Evolutionary conservation across 2,329 filamentous ascomycete species (phyloP).

Genomic region (Monosporascus sp.): DNA sequence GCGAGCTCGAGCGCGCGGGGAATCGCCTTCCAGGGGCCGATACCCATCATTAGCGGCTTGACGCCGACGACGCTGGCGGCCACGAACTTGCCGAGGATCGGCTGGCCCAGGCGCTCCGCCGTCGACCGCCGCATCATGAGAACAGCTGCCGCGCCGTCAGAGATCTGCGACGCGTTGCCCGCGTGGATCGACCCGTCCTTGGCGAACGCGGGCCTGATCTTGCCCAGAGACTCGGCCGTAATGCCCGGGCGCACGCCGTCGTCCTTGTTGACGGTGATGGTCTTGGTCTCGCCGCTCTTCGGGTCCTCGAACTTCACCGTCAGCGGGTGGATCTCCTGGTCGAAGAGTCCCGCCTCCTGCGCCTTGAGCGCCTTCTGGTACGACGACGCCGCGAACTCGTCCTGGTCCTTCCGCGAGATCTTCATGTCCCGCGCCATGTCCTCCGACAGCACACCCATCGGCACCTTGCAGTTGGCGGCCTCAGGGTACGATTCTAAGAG

Average conservation of each 20-base stretch:
- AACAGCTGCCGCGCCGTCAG: conserved; percentile 90
- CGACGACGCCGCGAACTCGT: conserved; percentile 87
- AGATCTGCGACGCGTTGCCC: conserved; percentile 93
- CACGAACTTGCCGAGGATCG: conserved; percentile 89
- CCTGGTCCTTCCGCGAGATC: conserved; percentile 69
- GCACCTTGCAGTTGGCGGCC: conserved; percentile 92
- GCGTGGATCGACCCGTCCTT: conserved; percentile 93
- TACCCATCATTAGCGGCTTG: conserved; percentile 88
- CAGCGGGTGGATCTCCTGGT: conserved; percentile 84
- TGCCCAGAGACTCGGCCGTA: conserved; percentile 80
- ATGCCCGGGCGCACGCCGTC: conserved; percentile 84
- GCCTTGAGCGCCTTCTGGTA: conserved; percentile 87
- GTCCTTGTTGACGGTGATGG: conserved; percentile 76
- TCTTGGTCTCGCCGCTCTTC: conserved; percentile 81
- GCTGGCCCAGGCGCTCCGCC: conserved; percentile 81
- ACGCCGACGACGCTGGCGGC: conserved; percentile 82
- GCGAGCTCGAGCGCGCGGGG: conserved; percentile 86
- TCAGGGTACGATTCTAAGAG: conserved; percentile 75
- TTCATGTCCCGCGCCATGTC: conserved; percentile 85
- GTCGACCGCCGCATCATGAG: conserved; percentile 92
- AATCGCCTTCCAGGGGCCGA: conserved; percentile 94
- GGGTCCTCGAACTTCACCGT: conserved; percentile 85
- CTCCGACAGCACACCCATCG: conserved; percentile 92
- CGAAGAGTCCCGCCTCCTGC: conserved; percentile 83
- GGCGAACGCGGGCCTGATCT: conserved; percentile 86